Conservation (phyloP, 495 filamentous ascomycete species). For the Xylaria bambusicola region DNA sequence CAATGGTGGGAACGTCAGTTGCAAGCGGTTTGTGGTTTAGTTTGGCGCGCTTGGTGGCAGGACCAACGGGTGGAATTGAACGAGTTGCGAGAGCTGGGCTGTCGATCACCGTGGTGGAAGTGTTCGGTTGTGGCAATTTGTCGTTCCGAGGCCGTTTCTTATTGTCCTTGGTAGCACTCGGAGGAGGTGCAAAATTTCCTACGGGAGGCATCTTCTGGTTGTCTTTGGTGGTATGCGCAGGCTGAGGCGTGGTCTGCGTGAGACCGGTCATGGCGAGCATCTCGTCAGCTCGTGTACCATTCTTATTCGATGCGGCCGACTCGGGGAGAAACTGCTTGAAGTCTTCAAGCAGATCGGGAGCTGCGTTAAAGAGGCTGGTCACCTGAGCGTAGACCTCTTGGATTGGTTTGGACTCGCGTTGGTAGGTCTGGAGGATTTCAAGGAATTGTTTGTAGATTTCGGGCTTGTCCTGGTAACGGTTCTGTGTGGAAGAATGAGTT, state of each 20-base stretch:
- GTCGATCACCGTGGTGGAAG: conserved; percentile 34
- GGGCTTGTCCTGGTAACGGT: conserved; percentile 90
- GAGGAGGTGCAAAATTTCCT: conserved; percentile 86
- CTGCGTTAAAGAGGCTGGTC: conserved; percentile 87
- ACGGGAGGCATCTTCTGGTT: conserved; percentile 82
- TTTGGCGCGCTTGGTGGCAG: conserved; percentile 62
- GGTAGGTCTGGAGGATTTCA: conserved; percentile 98
- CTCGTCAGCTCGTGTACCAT: conserved; percentile 69
- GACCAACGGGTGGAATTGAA: conserved; percentile 33
- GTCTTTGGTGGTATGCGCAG: conserved; percentile 44
- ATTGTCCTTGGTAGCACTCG: conserved; percentile 73
- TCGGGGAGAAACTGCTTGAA: conserved; percentile 99
- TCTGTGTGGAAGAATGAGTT: conserved; percentile 53
- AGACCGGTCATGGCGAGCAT: conserved; percentile 55
- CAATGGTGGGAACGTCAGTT: conserved; percentile 69
- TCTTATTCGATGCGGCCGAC: conserved; percentile 84
- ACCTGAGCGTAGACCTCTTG: conserved; percentile 98
- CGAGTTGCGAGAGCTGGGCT: conserved; percentile 39
- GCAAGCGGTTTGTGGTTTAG: conserved; percentile 60
- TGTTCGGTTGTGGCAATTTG: conserved; percentile 34
- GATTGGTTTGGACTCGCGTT: conserved; percentile 96
- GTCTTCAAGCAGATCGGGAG: conserved; percentile 95
- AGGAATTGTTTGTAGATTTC: conserved; percentile 99
- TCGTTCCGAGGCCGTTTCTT: conserved; percentile 67
- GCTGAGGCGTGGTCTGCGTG: conserved; percentile 49